phyloP scores from a whole-genome alignment of 208 protist genomes.

The Crithidia fasciculata region DNA sequence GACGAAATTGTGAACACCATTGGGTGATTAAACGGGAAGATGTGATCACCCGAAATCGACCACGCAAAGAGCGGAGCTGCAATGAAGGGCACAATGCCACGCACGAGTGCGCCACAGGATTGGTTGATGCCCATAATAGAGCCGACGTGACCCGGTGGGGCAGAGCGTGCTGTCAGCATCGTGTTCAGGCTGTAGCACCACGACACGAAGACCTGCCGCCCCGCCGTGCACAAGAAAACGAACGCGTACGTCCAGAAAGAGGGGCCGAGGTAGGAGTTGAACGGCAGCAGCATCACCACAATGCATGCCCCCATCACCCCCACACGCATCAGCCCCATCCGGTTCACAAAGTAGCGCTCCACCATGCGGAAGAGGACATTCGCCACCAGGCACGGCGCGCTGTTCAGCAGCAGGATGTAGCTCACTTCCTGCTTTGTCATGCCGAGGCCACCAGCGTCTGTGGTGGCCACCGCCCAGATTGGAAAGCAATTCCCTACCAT shows the following conservation, averaged over 20 bases:
- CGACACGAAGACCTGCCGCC: conserved; percentile 48
- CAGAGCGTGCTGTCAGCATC: conserved; percentile 58
- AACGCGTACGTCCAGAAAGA: conserved; percentile 21
- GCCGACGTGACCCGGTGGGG: conserved; percentile 44
- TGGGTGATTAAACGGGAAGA: conserved; percentile 55
- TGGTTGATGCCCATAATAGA: conserved; percentile 72
- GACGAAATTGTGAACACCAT: conserved; percentile 56
- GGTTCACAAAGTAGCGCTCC: conserved; percentile 35
- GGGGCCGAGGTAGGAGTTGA: conserved; percentile 19
- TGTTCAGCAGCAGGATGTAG: conserved; percentile 53
- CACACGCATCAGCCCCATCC: conserved; percentile 57
- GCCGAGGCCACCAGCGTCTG: conserved; percentile 38
- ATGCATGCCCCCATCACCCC: conserved; percentile 21
- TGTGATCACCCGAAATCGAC: conserved; percentile 47
- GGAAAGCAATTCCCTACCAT: conserved; percentile 44
- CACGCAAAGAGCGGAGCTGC: conserved; percentile 56
- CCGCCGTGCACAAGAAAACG: conserved; percentile 33
- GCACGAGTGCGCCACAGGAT: conserved; percentile 53
- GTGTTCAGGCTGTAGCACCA: conserved; percentile 69
- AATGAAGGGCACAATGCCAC: conserved; percentile 45
- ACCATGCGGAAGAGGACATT: conserved; percentile 51
- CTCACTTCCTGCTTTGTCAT: conserved; percentile 36
- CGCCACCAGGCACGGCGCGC: conserved; percentile 43
- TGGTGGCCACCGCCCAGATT: conserved; percentile 48
- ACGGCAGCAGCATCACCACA: conserved; percentile 23